Evolutionary conservation across 805 yeast species (phyloP), one percentile per base, ranked within the genome.

Genomic region (Jamesozyma lodderae): DNA sequence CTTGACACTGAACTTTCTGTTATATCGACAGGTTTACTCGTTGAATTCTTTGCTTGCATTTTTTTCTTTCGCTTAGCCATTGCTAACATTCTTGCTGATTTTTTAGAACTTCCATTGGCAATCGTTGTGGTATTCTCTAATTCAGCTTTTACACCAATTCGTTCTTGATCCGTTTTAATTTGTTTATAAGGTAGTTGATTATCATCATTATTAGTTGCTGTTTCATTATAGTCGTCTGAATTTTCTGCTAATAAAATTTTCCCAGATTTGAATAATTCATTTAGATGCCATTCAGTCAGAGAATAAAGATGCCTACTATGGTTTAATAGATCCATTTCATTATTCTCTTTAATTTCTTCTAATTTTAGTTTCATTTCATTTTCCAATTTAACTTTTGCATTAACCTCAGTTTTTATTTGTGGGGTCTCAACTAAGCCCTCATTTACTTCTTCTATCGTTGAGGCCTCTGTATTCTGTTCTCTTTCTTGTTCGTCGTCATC

Each of bases 41-140:
- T 60, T 7, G 66, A 64, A 8, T 71, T 60, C 48, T 73, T 77
- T 1, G 84, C 82, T 45, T 69, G 73, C 37, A 75, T 78, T 55
- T 82, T 85, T 4, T 94, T 92, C 54, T 81, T 79, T 52, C 97
- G 73, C 51, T 82, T 81, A n/a, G 95, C 95, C 84, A 90, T 77
- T 1, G 96, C 97, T 44, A 85, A 74, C 69, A 87, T 73, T 57
- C 96, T 75, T 0, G 94, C 88, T 35, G 81, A 79, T 29, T 68
- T 57, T 35, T 63, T 58, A 7, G 36, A 49, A 26, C 47, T 33
- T 4, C 6, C 20, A 20, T n/a, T 16, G 4, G 8, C 33, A 30
- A n/a, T 17, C 3, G 17, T 18, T 8, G 36, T 17, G 33, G 36
- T 17, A 22, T 38, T 15, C 22, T 35, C 26, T 6, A 30, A 7